phyloP scores from a whole-genome alignment of 2,329 filamentous ascomycete genomes.

The Torrubiellomyces zombiae region DNA sequence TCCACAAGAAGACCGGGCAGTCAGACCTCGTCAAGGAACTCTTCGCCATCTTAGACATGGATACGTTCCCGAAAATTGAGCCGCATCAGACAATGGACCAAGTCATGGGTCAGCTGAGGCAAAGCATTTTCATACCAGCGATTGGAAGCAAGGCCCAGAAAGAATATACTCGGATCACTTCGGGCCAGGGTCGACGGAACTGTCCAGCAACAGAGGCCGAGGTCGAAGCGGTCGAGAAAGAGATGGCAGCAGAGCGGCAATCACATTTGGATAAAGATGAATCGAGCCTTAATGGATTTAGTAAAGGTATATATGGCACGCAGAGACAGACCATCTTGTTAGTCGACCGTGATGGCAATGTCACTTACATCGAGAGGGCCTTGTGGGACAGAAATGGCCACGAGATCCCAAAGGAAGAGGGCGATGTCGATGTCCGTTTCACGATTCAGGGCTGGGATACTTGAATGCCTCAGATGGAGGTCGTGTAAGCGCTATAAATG shows the following conservation, averaged over 20 bases:
- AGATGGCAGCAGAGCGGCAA: slow-evolving; percentile 17
- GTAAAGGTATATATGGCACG: slow-evolving; percentile 46
- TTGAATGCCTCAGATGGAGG: not conserved
- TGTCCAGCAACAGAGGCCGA: slow-evolving; percentile 18
- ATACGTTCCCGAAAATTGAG: slow-evolving; percentile 32
- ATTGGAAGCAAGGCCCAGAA: slow-evolving; percentile 33
- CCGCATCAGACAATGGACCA: slow-evolving; percentile 32
- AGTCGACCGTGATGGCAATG: slow-evolving; percentile 46
- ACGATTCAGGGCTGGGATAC: slow-evolving; percentile 36
- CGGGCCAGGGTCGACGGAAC: slow-evolving; percentile 19
- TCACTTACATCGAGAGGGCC: slow-evolving; percentile 41
- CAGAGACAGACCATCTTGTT: slow-evolving; percentile 47
- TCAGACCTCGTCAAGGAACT: slow-evolving; percentile 32
- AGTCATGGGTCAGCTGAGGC: slow-evolving; percentile 33
- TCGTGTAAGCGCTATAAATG: not conserved
- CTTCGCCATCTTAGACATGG: slow-evolving; percentile 36
- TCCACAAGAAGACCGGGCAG: slow-evolving; percentile 20
- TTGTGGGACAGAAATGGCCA: slow-evolving; percentile 43
- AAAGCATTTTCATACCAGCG: slow-evolving; percentile 44
- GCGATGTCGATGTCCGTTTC: slow-evolving; percentile 39
- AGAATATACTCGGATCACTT: slow-evolving; percentile 26
- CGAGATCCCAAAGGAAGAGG: slow-evolving; percentile 32
- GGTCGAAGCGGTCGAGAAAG: slow-evolving; percentile 17
- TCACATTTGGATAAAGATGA: too few relatives aligned
- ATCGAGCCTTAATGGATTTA: slow-evolving; percentile 24